A percentile compares a stretch with the other conserved stretches of the same genome.
These are phyloP conservation scores for Candida corydali DNA, from an alignment of 805 yeast species.

Conservation along the genomic window DNA sequence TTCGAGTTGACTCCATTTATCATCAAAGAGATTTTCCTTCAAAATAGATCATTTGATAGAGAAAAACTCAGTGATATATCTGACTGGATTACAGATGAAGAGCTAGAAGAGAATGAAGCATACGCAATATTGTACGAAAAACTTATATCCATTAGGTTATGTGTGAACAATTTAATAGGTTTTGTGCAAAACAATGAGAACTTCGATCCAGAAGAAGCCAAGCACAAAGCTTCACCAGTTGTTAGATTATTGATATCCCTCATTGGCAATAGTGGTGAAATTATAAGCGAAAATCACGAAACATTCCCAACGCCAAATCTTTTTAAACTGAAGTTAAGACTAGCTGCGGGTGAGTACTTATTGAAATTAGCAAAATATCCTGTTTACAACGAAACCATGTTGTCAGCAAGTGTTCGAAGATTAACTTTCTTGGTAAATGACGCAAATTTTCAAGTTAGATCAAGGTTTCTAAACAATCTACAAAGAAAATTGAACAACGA, in stretches of 20 bases:
- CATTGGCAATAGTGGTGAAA: conserved; percentile 75
- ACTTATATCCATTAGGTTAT: conserved; percentile 47
- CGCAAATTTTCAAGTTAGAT: conserved; percentile 54
- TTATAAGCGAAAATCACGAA: conserved; percentile 43
- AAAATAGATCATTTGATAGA: conserved; percentile 39
- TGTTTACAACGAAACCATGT: conserved; percentile 47
- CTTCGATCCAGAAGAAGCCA: conserved; percentile 31
- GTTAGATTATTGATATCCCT: conserved; percentile 63
- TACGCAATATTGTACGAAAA: conserved; percentile 44
- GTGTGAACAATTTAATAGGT: conserved; percentile 54
- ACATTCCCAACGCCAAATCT: conserved; percentile 59
- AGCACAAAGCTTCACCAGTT: conserved; percentile 53
- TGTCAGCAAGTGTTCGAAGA: conserved; percentile 47
- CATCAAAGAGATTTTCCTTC: conserved; percentile 57
- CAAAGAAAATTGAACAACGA: conserved; percentile 49
- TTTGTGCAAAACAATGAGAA: conserved; percentile 9
- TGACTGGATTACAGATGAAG: conserved; percentile 47
- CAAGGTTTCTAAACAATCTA: conserved; percentile 44
- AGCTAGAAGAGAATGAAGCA: conserved; percentile 25
- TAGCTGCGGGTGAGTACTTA: conserved; percentile 62
- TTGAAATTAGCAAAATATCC: conserved; percentile 61
- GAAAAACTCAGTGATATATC: conserved; percentile 20
- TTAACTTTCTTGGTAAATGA: conserved; percentile 65
- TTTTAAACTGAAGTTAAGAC: conserved; percentile 58
- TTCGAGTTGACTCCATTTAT: conserved; percentile 56